phyloP scores from a whole-genome alignment of 2,329 filamentous ascomycete species.

The Exserohilum rostratum region DNA sequence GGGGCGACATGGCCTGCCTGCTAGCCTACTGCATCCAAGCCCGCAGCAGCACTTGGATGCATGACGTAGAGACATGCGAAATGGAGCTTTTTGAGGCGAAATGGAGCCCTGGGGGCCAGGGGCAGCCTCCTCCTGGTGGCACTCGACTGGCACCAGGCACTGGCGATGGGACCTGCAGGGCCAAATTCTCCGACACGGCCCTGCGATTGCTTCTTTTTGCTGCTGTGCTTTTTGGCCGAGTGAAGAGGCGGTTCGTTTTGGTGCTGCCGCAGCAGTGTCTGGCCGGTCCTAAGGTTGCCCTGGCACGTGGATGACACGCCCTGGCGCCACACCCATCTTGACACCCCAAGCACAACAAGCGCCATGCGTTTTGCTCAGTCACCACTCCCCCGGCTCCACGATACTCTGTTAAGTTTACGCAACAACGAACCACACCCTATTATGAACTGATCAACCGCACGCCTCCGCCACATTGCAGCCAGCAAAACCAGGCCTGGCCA shows the following conservation, averaged over 20 bases:
- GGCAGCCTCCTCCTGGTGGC: not conserved
- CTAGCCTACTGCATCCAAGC: slow-evolving; percentile 7
- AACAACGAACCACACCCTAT: not conserved
- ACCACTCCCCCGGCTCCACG: not conserved
- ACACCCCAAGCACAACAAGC: not conserved
- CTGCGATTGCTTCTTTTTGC: not conserved
- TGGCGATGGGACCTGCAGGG: slow-evolving; percentile 3
- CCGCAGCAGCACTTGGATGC: slow-evolving; percentile 3
- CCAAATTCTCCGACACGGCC: slow-evolving; percentile 1
- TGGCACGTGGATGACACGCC: not conserved
- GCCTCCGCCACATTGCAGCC: not conserved
- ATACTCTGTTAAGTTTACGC: not conserved
- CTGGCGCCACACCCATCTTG: not conserved
- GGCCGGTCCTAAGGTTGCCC: not conserved
- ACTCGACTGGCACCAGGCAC: too few relatives aligned
- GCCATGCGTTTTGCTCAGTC: not conserved
- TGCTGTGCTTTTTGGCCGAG: not conserved
- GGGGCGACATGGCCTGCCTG: not conserved
- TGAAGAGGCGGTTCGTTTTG: not conserved
- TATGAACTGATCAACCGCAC: not conserved
- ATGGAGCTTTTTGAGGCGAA: too few relatives aligned
- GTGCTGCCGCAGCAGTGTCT: not conserved
- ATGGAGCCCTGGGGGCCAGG: too few relatives aligned
- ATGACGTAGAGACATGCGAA: slow-evolving; percentile 11
- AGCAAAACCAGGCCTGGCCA: not conserved